Base-by-base conservation (phyloP, 2,329 filamentous ascomycete species). In the Fusarium sp. region DNA sequence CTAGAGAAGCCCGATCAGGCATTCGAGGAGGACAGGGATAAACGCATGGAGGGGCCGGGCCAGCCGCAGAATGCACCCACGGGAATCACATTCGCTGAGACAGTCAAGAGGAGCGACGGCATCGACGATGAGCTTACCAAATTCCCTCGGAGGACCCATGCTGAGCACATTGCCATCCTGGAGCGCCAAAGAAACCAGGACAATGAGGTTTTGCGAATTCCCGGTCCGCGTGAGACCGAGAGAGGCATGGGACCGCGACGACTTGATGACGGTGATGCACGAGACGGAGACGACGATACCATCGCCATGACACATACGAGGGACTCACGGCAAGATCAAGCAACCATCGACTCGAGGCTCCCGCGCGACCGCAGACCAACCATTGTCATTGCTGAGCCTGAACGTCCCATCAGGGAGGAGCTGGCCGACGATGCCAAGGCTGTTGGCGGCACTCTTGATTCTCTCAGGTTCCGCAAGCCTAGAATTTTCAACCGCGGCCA, bases 151-250 rank as follows among this genome's bases (percentile, higher is more conserved):
- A 77, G 79, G 38, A 86, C 88, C 36, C 88, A 93, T 52, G 93
- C 95, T 64, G 93, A 95, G 70, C 94, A 97, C 79, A 97, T 98
- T 78, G 93, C 93, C 7, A 97, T 98, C 78, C 82, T 98, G 16
- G 91, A 98, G 81, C 92, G 93, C 35, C 96, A 98, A 81, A 90
- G 95, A 40, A 92, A 94, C 65, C 91, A 91, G 71, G 92, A 93
- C 65, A 92, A 91, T 52, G 91, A 92, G 36, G 91, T 95, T 0
- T 85, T 98, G 50, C 92, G 95, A 45, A 98, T 99, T 77, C 97
- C 97, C 0, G 95, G 95, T 22, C 97, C 97, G 1, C 88, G 95
- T 77, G 97, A 98, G 79, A 95, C 93, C 58, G 97, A 99, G 77
- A 90, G 91, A 60, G 97, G 96, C 29, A 88, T 94, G 70, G 86